These are phyloP conservation scores for Cryoendolithus antarcticus DNA, from an alignment of 2,329 filamentous ascomycete genomes.

Conservation along the genomic window DNA sequence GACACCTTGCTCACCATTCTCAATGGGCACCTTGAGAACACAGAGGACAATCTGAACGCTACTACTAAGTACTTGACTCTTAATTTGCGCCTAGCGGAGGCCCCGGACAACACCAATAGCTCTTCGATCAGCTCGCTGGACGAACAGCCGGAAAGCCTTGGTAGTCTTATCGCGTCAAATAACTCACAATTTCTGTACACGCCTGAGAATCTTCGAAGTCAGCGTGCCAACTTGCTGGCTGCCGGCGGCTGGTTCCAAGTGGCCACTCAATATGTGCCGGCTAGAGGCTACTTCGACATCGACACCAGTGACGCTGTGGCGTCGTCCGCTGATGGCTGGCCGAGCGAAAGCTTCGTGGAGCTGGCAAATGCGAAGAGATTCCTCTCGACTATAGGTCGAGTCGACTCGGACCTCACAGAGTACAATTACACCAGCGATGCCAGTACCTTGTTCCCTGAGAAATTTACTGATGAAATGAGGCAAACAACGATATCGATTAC, in stretches of 20 bases:
- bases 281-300: constrained; percentile 39
- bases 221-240: constrained; percentile 44
- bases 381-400: constrained; percentile 41
- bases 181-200: constrained; percentile 43
- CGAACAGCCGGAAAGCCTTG: constrained; percentile 36
- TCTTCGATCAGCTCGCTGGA: constrained; percentile 28
- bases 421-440: constrained; percentile 44
- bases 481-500: constrained; percentile 24
- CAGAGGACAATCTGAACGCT: constrained; percentile 43
- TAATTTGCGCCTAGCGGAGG: constrained; percentile 47
- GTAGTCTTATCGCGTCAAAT: constrained; percentile 35
- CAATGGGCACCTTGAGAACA: constrained; percentile 40
- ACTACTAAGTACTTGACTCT: constrained; percentile 42
- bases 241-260: constrained; percentile 40
- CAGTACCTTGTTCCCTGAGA: constrained; percentile 38
- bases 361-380: constrained; percentile 42
- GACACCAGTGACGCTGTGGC: constrained; percentile 21
- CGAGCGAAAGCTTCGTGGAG: constrained; percentile 46
- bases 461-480: constrained; percentile 30
- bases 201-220: constrained; percentile 34
- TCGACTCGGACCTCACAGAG: constrained; percentile 44
- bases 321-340: constrained; percentile 50
- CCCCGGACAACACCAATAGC: constrained; percentile 29
- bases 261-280: constrained; percentile 16
- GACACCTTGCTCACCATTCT: constrained; percentile 39